A percentile compares a stretch with the other conserved stretches of the same genome.
These are phyloP conservation scores for Arthrobotrys musiformis DNA, from an alignment of 2,329 filamentous ascomycete genomes.

Conservation along the genomic window DNA sequence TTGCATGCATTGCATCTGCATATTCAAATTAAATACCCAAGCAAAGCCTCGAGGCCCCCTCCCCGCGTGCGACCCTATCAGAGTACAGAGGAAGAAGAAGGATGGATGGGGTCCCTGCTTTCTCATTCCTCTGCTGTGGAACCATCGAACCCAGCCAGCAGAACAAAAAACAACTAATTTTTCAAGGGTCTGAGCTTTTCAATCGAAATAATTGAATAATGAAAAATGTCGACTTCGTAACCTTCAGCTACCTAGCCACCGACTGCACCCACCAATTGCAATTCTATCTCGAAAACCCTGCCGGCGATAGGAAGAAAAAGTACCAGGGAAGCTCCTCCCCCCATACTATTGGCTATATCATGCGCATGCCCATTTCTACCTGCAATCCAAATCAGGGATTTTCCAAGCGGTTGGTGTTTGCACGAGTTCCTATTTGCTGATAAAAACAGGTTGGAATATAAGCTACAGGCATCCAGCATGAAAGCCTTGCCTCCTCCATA, in stretches of 20 bases:
- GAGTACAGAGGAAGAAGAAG: neutral
- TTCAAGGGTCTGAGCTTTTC: conserved; percentile 14
- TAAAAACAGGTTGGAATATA: conserved; percentile 39
- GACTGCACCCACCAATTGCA: too few species aligned
- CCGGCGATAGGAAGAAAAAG: neutral
- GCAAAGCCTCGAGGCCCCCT: neutral
- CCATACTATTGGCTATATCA: conserved; percentile 2
- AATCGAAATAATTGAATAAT: neutral
- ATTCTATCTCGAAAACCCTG: too few species aligned
- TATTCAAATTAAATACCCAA: neutral
- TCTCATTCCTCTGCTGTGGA: conserved; percentile 28
- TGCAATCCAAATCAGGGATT: conserved; percentile 40
- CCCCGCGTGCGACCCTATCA: conserved; percentile 27
- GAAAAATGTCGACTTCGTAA: too few species aligned
- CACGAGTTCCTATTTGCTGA: conserved; percentile 49
- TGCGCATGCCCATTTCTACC: conserved; percentile 22
- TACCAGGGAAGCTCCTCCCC: neutral
- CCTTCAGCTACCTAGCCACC: too few species aligned
- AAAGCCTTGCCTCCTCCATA: conserved; percentile 28
- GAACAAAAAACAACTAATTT: neutral
- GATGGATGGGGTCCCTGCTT: conserved; percentile 50
- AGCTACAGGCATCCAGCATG: conserved; percentile 19
- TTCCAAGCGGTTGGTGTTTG: conserved; percentile 17
- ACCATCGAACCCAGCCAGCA: conserved; percentile 13
- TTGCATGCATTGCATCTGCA: conserved; percentile 37